phyloP scores from a whole-genome alignment of 1,284 basidiomycete genomes.

The Megacollybia platyphylla region DNA sequence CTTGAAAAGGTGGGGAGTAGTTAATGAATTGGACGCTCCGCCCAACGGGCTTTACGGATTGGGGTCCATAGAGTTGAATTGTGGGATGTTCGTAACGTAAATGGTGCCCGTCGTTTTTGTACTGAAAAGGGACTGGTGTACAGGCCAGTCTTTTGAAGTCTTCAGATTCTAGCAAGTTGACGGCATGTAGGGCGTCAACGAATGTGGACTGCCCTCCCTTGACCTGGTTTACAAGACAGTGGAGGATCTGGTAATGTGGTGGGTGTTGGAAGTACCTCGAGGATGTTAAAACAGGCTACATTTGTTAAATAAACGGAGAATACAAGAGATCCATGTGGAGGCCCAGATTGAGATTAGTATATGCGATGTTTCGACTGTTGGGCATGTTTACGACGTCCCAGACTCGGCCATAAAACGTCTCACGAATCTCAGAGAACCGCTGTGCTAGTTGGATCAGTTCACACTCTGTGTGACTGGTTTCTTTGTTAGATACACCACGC shows the following conservation, averaged over 20 bases:
- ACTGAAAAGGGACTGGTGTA: slow-evolving; percentile 76
- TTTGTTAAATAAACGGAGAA: slow-evolving; percentile 13
- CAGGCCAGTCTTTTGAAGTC: slow-evolving; percentile 50
- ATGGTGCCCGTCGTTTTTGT: slow-evolving; percentile 85
- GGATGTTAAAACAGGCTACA: neutral
- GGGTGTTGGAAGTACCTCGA: slow-evolving; percentile 81
- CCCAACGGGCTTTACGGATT: slow-evolving; percentile 6
- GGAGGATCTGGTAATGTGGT: slow-evolving; percentile 85
- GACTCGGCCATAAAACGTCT: slow-evolving; percentile 84
- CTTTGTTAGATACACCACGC: slow-evolving; percentile 39
- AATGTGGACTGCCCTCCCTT: slow-evolving; percentile 81
- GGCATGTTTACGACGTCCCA: slow-evolving; percentile 83
- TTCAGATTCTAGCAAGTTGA: slow-evolving; percentile 37
- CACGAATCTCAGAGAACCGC: slow-evolving; percentile 64
- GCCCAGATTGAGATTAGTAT: slow-evolving; percentile 84
- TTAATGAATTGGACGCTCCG: slow-evolving; percentile 56
- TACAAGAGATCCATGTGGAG: slow-evolving; percentile 90
- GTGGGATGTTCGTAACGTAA: slow-evolving; percentile 73
- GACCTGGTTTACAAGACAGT: slow-evolving; percentile 80
- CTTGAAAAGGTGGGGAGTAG: slow-evolving; percentile 95
- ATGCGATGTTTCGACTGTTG: slow-evolving; percentile 80
- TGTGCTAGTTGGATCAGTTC: slow-evolving; percentile 55
- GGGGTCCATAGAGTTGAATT: slow-evolving; percentile 44
- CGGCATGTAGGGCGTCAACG: slow-evolving; percentile 72
- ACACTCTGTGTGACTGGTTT: slow-evolving; percentile 45